A percentile compares a stretch with the other conserved stretches of the same genome.
Evolutionary conservation across 345 rosid species (phyloP).

Genomic region (Salix purpurea): DNA sequence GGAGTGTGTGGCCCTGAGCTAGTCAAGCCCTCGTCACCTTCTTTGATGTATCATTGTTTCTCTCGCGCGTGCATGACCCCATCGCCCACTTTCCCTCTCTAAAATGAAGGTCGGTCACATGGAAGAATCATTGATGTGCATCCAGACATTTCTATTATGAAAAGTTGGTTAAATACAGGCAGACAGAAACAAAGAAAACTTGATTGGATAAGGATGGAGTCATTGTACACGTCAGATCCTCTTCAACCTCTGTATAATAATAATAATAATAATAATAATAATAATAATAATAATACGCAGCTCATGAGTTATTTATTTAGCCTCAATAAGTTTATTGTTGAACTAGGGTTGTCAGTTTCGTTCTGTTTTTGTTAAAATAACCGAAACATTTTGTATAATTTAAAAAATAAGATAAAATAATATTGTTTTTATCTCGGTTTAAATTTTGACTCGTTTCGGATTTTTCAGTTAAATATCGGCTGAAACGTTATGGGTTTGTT

Average conservation of each 20-base stretch:
- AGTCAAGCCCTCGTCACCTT: background rate
- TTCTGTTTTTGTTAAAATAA: no score
- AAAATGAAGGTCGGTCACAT: slow-evolving; percentile 17
- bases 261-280: background rate
- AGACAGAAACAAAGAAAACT: background rate
- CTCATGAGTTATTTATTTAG: background rate
- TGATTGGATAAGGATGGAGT: slow-evolving; percentile 21
- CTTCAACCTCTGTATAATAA: background rate
- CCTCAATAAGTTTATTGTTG: background rate
- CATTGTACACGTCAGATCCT: background rate
- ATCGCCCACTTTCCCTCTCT: background rate
- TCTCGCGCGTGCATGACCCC: background rate
- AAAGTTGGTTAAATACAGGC: slow-evolving; percentile 35
- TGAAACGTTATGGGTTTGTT: no score
- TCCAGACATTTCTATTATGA: slow-evolving; percentile 40
- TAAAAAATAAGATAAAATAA: no score
- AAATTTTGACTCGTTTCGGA: fast-evolving
- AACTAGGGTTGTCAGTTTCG: no score
- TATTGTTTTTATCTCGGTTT: no score
- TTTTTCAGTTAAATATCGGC: no score
- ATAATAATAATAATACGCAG: background rate
- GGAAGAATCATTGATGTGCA: slow-evolving; percentile 42
- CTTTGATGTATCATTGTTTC: background rate
- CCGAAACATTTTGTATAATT: no score
- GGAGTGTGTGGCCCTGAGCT: slow-evolving; percentile 35